Base-by-base conservation (phyloP, 2,329 filamentous ascomycete genomes). In the Xylariaceae sp. region DNA sequence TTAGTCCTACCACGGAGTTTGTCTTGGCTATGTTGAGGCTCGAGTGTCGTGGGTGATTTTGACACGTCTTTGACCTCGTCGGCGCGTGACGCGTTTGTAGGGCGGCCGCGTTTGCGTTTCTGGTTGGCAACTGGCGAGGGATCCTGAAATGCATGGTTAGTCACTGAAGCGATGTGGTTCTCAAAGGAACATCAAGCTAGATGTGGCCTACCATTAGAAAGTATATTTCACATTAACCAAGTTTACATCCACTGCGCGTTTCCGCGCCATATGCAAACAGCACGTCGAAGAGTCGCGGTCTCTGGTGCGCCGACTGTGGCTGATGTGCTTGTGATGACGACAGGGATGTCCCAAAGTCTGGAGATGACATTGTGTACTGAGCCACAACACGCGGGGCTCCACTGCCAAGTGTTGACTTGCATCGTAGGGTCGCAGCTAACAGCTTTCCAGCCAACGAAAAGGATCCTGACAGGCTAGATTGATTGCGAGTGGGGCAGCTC, bases 21-120 rank as follows among this genome's bases (percentile, higher is more conserved):
- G 23, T 60, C 42, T 44, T 52, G 44, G 10, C 39, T 61, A 35
- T 60, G 53, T 30, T 42, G 58, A 16, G 61, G 55, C 21, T 59
- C 56, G n/a, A 32, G 51, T 52, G 57, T 61, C 37, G 44, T 35
- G 10, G 32, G 57, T 15, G 57, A 42, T 23, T 57, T 62, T 30
- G 62, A 66, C 65, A 65, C 67, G 64, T 62, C 55, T 20, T 45
- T 49, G n/a, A 56, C 52, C 21, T 53, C 57, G 20, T 65, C 57
- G 29, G 67, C 53, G 57, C 67, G 72, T 50, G 72, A 72, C 73
- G 74, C 74, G 74, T 73, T 73, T 26, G 72, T 63, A 10, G 71
- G 73, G 33, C 72, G 70, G 48, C 73, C 73, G 65, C 75, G 76
- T 64, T 77, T 78, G 59, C 75, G 75, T 60, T 74, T 75, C 47